These are phyloP conservation scores for Gryganskiella cystojenkinii DNA, from an alignment of 192 early-diverging fungal genomes.

Conservation along the genomic window DNA sequence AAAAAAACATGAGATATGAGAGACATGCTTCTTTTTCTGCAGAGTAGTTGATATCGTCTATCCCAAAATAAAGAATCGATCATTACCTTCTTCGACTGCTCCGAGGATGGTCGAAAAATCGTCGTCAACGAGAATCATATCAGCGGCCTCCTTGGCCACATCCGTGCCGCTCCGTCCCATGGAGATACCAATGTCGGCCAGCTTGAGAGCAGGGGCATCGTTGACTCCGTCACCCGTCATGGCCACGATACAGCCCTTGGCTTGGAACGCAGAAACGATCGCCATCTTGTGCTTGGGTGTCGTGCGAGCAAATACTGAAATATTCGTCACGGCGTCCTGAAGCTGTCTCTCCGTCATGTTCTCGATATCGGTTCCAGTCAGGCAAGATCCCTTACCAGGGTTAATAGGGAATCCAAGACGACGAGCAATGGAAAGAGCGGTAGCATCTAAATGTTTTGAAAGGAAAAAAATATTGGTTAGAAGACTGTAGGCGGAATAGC, in stretches of 20 bases:
- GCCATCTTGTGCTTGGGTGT: slow-evolving; percentile 92
- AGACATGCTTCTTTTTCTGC: background rate
- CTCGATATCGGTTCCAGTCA: slow-evolving; percentile 79
- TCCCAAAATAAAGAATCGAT: background rate
- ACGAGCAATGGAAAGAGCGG: slow-evolving; percentile 90
- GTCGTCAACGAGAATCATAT: slow-evolving; percentile 97
- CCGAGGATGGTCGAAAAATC: slow-evolving; percentile 92
- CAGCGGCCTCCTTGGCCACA: slow-evolving; percentile 95
- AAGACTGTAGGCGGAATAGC: background rate
- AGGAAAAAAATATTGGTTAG: slow-evolving; percentile 32
- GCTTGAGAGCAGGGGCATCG: slow-evolving; percentile 92
- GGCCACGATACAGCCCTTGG: slow-evolving; percentile 87
- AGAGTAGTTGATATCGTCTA: background rate
- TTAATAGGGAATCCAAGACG: slow-evolving; percentile 85
- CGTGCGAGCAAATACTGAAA: slow-evolving; percentile 83
- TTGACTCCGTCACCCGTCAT: slow-evolving; percentile 99
- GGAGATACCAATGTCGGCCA: slow-evolving; percentile 96
- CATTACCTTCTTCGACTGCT: slow-evolving; percentile 93
- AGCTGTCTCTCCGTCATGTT: slow-evolving; percentile 72
- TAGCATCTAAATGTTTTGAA: slow-evolving; percentile 71
- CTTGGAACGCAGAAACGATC: slow-evolving; percentile 90
- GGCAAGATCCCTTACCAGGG: slow-evolving; percentile 65
- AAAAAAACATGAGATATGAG: background rate
- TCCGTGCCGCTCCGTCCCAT: slow-evolving; percentile 97
- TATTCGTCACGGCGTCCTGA: slow-evolving; percentile 66